phyloP scores from a whole-genome alignment of 2,329 filamentous ascomycete species.

The Epichloe sylvatica region DNA sequence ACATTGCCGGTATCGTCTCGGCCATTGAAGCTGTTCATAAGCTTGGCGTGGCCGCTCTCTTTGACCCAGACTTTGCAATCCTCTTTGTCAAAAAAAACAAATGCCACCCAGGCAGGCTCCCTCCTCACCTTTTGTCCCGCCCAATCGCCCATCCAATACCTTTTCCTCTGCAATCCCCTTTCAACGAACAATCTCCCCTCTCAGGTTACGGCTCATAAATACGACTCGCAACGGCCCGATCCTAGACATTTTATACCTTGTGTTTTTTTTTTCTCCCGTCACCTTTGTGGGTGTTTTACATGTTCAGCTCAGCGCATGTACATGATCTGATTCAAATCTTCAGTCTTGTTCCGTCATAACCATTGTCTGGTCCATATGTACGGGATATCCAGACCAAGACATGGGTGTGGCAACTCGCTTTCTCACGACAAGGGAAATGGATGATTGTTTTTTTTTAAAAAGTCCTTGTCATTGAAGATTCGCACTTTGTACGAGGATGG shows the following conservation, averaged over 20 bases:
- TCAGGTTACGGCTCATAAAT: background rate
- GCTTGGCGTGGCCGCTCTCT: too few species aligned
- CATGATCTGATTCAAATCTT: background rate
- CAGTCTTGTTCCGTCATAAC: background rate
- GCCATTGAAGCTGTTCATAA: too few species aligned
- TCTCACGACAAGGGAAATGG: background rate
- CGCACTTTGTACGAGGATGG: background rate
- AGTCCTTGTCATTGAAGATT: background rate
- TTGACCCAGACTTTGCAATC: too few species aligned
- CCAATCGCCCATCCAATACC: too few species aligned
- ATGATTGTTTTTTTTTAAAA: background rate
- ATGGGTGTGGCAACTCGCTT: background rate
- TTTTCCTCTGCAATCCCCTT: too few species aligned
- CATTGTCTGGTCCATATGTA: background rate
- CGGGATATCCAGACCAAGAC: background rate
- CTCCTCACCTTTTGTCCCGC: too few species aligned
- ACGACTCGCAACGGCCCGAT: background rate
- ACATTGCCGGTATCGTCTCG: too few species aligned
- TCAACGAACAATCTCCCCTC: too few species aligned
- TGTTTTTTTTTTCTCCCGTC: background rate
- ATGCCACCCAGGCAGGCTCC: too few species aligned
- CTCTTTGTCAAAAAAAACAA: too few species aligned
- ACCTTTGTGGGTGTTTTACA: background rate
- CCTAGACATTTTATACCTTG: background rate
- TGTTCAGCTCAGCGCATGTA: background rate